These are phyloP conservation scores for Claviceps pazoutovae DNA, from an alignment of 2,329 filamentous ascomycete genomes.

Conservation along the genomic window DNA sequence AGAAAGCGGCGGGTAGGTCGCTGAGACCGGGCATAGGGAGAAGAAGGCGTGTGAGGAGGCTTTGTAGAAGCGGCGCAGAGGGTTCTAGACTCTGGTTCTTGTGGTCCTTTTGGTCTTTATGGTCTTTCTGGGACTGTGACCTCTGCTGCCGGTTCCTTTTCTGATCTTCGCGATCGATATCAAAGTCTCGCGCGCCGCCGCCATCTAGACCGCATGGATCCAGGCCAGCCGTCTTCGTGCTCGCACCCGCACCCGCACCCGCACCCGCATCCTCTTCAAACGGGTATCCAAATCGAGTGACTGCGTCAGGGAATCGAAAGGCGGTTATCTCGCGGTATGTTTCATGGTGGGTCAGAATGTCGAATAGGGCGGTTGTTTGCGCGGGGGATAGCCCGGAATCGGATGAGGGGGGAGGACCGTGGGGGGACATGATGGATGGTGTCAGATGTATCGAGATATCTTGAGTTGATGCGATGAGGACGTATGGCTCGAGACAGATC, in stretches of 20 bases:
- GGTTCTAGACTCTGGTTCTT: neutral
- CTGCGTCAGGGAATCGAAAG: slow-evolving; percentile 52
- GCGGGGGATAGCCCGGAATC: slow-evolving; percentile 6
- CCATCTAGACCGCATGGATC: no score
- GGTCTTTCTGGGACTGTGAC: no score
- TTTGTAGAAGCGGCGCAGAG: slow-evolving; percentile 52
- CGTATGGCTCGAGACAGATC: no score
- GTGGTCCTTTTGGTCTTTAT: neutral
- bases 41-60: slow-evolving; percentile 49
- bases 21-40: slow-evolving; percentile 52
- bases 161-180: no score
- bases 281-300: slow-evolving; percentile 55
- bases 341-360: slow-evolving; percentile 45
- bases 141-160: no score
- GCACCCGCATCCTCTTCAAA: slow-evolving; percentile 28
- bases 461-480: no score
- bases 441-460: neutral
- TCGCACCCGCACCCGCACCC: slow-evolving; percentile 5
- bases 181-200: no score
- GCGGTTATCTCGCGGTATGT: slow-evolving; percentile 55
- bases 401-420: neutral
- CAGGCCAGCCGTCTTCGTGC: slow-evolving; percentile 4
- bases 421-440: neutral
- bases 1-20: slow-evolving; percentile 50
- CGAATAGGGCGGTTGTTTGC: slow-evolving; percentile 40